A percentile compares a stretch with the other conserved stretches of the same genome.
phyloP scores from a whole-genome alignment of 1,139 yeast species.

The Magnusiomyces tetraspermus region DNA sequence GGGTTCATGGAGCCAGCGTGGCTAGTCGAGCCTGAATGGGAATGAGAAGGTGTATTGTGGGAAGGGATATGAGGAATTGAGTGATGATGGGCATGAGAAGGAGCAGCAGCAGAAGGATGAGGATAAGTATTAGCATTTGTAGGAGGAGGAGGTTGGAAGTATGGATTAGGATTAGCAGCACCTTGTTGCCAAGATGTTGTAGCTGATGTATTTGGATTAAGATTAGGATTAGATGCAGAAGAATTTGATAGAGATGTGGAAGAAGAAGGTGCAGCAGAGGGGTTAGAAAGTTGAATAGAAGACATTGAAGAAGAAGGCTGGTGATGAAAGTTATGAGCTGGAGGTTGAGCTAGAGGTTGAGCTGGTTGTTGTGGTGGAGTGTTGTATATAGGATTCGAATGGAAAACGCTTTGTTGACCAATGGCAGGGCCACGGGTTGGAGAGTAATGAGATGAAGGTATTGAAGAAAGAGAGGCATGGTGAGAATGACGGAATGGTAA shows the following conservation, averaged over 20 bases:
- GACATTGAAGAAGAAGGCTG: not conserved
- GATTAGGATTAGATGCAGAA: not conserved
- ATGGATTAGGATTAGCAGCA: slow-evolving; percentile 1
- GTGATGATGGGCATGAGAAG: slow-evolving; percentile 9
- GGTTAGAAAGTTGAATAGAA: no score
- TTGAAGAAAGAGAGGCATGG: slow-evolving; percentile 14
- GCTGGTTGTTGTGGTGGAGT: no score
- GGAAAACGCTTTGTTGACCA: not conserved
- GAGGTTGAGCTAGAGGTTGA: no score
- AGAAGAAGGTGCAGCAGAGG: not conserved
- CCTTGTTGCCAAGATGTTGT: not conserved
- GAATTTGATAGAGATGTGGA: not conserved
- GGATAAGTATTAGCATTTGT: no score
- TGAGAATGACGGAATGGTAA: slow-evolving; percentile 16
- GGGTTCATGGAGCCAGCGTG: slow-evolving; percentile 13
- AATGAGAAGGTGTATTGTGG: slow-evolving; percentile 4
- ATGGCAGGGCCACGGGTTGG: slow-evolving; percentile 6
- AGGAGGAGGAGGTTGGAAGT: slow-evolving; percentile 3
- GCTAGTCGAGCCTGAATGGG: slow-evolving; percentile 9
- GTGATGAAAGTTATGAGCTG: no score
- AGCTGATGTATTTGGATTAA: not conserved
- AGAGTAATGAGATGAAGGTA: slow-evolving; percentile 10
- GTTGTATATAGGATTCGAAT: not conserved
- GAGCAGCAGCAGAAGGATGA: no score
- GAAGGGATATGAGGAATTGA: slow-evolving; percentile 10